Base-by-base conservation (phyloP, 1,139 yeast species). In the Nakaseomyces nivariensis region DNA sequence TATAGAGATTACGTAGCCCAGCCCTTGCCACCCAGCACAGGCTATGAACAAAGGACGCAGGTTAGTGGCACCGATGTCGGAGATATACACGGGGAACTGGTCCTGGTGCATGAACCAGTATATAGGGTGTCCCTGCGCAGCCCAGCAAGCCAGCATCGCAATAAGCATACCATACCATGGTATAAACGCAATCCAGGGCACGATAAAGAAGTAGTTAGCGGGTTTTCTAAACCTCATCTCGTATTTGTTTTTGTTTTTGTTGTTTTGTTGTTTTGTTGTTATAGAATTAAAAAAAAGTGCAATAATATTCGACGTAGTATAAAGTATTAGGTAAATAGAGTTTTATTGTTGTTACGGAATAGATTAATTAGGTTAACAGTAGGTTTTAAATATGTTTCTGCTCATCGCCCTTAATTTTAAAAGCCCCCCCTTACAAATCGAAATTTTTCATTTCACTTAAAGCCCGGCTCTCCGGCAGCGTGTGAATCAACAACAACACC, bases 51-150 rank as follows among this genome's bases (percentile, higher is more conserved):
- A 68, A 1, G 96, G 95, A 62, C 87, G 86, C 49, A 87, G 71
- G 59, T 81, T 81, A 1, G 95, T 85, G 11, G 96, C 96, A 5
- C 90, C 96, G 49, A 88, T 76, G 62, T 88, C 88, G 9, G 95
- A 85, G 47, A 90, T 78, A 67, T 84, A 89, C 5, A 85, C 81
- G 42, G 89, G 85, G 49, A 68, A 66, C 54, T 77, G 79, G 10
- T 67, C 53, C 2, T 67, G 63, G 26, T 69, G 65, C 74, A 82
- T 77, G 64, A 81, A 83, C 48, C 71, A 59, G 61, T 86, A 85
- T 9, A 76, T 72, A 0, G 95, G 95, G 50, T 76, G 76, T 4
- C 96, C 97, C 65, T 86, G 89, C 5, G 73, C 77, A 3, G 84
- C 78, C 97, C 97, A 82, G 56, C 80, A 72, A 1, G 73, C 66